These are phyloP conservation scores for Berkeleyomyces rouxiae DNA, from an alignment of 2,329 filamentous ascomycete species.

Conservation along the genomic window DNA sequence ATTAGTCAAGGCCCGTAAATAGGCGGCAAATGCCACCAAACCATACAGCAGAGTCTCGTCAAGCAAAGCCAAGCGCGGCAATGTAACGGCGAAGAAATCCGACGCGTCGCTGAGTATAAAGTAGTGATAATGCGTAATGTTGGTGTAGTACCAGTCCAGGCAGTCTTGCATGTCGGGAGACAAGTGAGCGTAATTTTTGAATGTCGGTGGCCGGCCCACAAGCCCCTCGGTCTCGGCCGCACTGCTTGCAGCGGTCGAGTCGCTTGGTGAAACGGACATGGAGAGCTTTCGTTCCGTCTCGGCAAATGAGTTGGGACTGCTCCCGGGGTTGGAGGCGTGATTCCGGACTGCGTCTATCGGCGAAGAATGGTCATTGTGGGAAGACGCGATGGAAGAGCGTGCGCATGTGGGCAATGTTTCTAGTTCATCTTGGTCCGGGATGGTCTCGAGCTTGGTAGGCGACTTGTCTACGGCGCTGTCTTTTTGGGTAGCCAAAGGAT, in stretches of 20 bases:
- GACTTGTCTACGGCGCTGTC: conserved; percentile 5
- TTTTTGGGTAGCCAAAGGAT: neutral
- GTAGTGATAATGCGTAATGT: conserved; percentile 71
- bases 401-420: neutral
- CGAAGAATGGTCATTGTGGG: conserved; percentile 17
- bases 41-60: conserved; percentile 73
- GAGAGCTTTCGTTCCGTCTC: conserved; percentile 1
- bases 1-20: conserved; percentile 59
- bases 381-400: neutral
- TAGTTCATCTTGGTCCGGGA: conserved; percentile 37
- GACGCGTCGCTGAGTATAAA: conserved; percentile 54
- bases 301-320: conserved; percentile 24
- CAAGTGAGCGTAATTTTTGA: conserved; percentile 37
- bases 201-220: neutral
- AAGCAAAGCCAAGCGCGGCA: conserved; percentile 55
- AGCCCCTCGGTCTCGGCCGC: conserved; percentile 4
- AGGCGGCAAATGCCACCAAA: conserved; percentile 74
- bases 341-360: conserved; percentile 7
- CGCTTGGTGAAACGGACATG: conserved; percentile 3
- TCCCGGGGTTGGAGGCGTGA: conserved; percentile 18
- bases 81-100: conserved; percentile 55
- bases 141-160: conserved; percentile 59
- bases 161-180: conserved; percentile 60
- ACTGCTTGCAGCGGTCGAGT: conserved; percentile 7
- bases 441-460: conserved; percentile 32